Conservation (phyloP, 2,329 filamentous ascomycete species). For the Aspergillus sp. region DNA sequence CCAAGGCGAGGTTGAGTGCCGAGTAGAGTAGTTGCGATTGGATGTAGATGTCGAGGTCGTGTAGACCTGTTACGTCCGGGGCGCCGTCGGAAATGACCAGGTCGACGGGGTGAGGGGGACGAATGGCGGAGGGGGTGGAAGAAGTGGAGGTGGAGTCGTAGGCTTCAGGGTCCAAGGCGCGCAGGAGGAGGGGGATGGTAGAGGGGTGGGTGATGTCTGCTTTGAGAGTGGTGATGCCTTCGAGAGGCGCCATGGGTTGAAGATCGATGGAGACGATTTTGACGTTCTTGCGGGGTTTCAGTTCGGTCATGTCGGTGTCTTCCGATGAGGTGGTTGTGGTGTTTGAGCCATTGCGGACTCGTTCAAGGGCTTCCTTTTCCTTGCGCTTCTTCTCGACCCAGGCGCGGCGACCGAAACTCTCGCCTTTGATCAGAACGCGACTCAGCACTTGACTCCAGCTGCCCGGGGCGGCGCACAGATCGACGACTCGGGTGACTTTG, state of each 20-base stretch:
- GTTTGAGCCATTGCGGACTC: constrained; percentile 16
- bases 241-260: constrained; percentile 90
- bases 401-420: constrained; percentile 80
- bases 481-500: constrained; percentile 87
- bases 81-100: constrained; percentile 94
- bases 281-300: constrained; percentile 67
- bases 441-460: constrained; percentile 98
- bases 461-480: constrained; percentile 91
- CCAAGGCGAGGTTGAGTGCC: constrained; percentile 88
- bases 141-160: constrained; percentile 45
- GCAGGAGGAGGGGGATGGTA: constrained; percentile 84
- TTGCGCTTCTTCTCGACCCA: constrained; percentile 82
- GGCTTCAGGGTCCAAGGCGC: constrained; percentile 75
- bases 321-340: constrained; percentile 29
- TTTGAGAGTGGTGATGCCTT: constrained; percentile 87
- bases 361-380: constrained; percentile 43
- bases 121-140: constrained; percentile 42
- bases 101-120: constrained; percentile 78
- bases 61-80: constrained; percentile 92
- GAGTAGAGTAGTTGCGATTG: constrained; percentile 94
- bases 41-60: constrained; percentile 97
- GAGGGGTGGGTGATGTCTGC: constrained; percentile 97
- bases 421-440: constrained; percentile 87
- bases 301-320: constrained; percentile 30
- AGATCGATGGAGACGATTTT: constrained; percentile 96